These are phyloP conservation scores for Yamadazyma triangularis DNA, from an alignment of 1,139 yeast species.

Conservation along the genomic window DNA sequence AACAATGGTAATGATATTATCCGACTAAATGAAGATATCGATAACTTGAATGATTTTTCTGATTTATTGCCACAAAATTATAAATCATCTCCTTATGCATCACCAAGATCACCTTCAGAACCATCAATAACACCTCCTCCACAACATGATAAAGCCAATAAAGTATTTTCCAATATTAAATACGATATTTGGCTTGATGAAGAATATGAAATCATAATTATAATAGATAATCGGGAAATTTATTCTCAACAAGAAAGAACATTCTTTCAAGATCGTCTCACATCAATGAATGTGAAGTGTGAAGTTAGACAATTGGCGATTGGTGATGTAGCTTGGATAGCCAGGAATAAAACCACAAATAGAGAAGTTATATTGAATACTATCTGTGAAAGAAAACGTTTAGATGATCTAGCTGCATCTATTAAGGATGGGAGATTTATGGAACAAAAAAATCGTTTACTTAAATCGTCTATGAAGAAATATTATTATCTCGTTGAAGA, in stretches of 20 bases:
- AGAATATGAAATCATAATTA: conserved; percentile 54
- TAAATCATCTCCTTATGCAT: background rate
- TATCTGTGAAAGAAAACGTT: conserved; percentile 81
- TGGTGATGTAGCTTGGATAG: conserved; percentile 92
- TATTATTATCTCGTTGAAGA: conserved; percentile 77
- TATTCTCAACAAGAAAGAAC: conserved; percentile 57
- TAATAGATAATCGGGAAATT: conserved; percentile 82
- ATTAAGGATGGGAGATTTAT: conserved; percentile 82
- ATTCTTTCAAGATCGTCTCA: conserved; percentile 56
- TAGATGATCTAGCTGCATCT: conserved; percentile 80
- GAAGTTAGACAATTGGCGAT: conserved; percentile 62
- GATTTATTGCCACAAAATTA: background rate
- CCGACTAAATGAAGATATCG: too few species aligned
- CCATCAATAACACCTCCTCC: background rate
- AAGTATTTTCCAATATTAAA: conserved; percentile 17
- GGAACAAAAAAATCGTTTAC: conserved; percentile 80
- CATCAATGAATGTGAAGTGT: conserved; percentile 43
- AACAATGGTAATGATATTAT: too few species aligned
- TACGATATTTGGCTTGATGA: conserved; percentile 36
- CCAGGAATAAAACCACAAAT: conserved; percentile 53
- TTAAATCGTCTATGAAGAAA: conserved; percentile 61
- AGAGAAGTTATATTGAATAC: conserved; percentile 70
- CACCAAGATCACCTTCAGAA: background rate
- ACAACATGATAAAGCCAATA: conserved; percentile 21
- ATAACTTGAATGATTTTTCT: background rate